These are phyloP conservation scores for Boeremia exigua DNA, from an alignment of 2,329 filamentous ascomycete species.

Conservation along the genomic window DNA sequence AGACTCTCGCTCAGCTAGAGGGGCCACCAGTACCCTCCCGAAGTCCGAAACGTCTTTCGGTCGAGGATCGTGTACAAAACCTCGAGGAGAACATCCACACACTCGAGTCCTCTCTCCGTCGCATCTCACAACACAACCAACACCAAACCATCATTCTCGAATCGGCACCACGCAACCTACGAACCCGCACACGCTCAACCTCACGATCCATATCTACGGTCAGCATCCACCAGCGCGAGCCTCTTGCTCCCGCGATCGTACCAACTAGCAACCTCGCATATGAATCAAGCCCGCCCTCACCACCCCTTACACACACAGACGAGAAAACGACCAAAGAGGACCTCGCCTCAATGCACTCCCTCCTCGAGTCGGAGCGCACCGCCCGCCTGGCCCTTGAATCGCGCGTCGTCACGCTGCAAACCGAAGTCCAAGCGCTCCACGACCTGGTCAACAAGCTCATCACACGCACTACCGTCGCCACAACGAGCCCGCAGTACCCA, in stretches of 20 bases:
- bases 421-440: slow-evolving; percentile 41
- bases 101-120: slow-evolving; percentile 41
- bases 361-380: slow-evolving; percentile 38
- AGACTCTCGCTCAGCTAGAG: slow-evolving; percentile 13
- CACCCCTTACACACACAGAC: slow-evolving; percentile 8
- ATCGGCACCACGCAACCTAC: slow-evolving; percentile 42
- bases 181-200: slow-evolving; percentile 39
- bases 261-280: slow-evolving; percentile 8
- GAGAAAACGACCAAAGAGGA: slow-evolving; percentile 8
- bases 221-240: slow-evolving; percentile 18
- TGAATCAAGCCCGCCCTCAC: slow-evolving; percentile 10
- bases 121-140: slow-evolving; percentile 42
- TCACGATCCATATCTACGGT: slow-evolving; percentile 23
- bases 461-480: slow-evolving; percentile 7
- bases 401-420: slow-evolving; percentile 40
- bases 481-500: slow-evolving; percentile 35
- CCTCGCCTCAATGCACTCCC: slow-evolving; percentile 29
- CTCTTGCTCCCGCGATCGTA: neutral
- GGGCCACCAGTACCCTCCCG: slow-evolving; percentile 20
- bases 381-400: slow-evolving; percentile 44
- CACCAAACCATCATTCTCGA: slow-evolving; percentile 49
- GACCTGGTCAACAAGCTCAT: slow-evolving; percentile 38
- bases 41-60: slow-evolving; percentile 30
- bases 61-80: slow-evolving; percentile 44
- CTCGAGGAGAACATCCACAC: slow-evolving; percentile 40